Evolutionary conservation across 2,329 filamentous ascomycete genomes (phyloP), one percentile per base, ranked within the genome.

Genomic region (Chaetothyriales sp.): DNA sequence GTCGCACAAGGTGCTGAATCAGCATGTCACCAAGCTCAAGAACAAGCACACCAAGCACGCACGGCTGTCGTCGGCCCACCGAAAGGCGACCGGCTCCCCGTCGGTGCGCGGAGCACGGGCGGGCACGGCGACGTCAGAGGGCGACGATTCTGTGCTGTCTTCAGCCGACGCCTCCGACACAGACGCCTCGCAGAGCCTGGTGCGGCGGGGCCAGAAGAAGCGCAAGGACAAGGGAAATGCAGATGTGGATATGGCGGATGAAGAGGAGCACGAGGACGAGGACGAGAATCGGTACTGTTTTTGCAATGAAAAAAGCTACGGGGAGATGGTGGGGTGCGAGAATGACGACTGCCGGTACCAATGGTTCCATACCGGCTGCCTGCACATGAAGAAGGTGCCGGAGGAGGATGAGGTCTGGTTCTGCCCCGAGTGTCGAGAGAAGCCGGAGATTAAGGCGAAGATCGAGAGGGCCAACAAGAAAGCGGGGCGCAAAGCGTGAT

Each of bases 271-370:
- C 54, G 72, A 69, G 9, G 75, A 74, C 45, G 76, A 77, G 58
- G 75, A 80, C 62, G 77, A 80, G 55, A 77, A 77, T 55, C 75
- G 78, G 43, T 83, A 83, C 62, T 83, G 80, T 66, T 81, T 80
- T 58, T 83, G 80, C 62, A 78, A 79, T 48, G 77, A 77, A 56
- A 79, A 82, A 40, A 78, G 74, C 56, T 82, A 81, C 61, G 80
- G 80, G 18, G 77, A 81, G 61, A 83, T 83, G 80, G 77, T 83
- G 43, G 80, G 78, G 10, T 83, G 80, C 61, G 80, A 83, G 64
- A 82, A 83, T 62, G 77, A 80, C 40, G 70, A 73, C 52, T 83
- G 80, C 66, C 73, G 76, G 10, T 75, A 77, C 56, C 79, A 83
- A 63, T 83, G 80, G 80, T 83, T 83, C 65, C 80, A 83, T 69